Evolutionary conservation across 441 rosid species (phyloP), one percentile per base, ranked within the genome.

Genomic region (Aleurites moluccanus): DNA sequence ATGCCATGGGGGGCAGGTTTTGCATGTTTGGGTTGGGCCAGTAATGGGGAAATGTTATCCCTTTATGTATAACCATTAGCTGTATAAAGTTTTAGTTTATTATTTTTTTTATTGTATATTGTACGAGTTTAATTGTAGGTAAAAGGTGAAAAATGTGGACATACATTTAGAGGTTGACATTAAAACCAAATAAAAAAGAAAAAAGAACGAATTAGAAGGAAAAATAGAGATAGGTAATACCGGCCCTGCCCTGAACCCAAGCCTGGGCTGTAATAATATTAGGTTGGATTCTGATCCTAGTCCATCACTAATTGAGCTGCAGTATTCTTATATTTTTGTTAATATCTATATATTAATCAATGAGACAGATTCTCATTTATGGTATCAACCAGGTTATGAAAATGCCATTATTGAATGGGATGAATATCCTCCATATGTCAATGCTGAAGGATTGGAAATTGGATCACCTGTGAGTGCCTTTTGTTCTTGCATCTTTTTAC

Each of bases 361-460:
- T 30, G 69, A 57, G 14, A 63, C 38, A 18, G 62, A 73, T 75
- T 55, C 62, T 64, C 16, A 28, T 78, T 55, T 75, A 68, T 55
- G 59, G 18, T 76, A 33, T 72, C 67, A 69, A 73, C 23, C 83
- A 90, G 94, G 97, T 80, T 87, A 88, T 80, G 92, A 88, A 74
- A 87, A 87, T 80, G 78, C 84, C 30, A 44, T 80, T 30, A 86
- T 86, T 62, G 97, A 92, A 69, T 92, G 96, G 97, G 94, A 91
- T 74, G 96, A 91, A 62, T 89, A 87, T 76, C 78, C 89, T 74
- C 82, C 92, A 2, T 92, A 87, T 74, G 81, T 87, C 74, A 87
- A 83, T 78, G 83, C 90, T 74, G 92, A 90, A 81, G 96, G 92
- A 59, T 65, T 91, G 83, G 96, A 92, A 85, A 79, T 88, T 75